Base-by-base conservation (phyloP, 2,329 filamentous ascomycete species). In the Diplodia seriata region DNA sequence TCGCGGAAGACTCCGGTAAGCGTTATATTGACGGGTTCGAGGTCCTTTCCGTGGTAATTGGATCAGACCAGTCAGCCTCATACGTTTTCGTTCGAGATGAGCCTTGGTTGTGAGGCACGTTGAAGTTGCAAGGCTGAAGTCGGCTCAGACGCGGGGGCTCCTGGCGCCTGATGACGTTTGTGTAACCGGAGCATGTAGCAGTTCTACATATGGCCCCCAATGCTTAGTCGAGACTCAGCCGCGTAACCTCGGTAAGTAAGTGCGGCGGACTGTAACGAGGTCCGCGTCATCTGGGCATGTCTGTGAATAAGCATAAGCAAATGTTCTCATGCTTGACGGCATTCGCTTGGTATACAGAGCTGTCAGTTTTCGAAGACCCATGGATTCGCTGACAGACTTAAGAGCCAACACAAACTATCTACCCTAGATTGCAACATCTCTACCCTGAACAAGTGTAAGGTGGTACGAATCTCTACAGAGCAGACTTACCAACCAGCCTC, bases 401-500 rank as follows among this genome's bases (percentile, higher is more conserved):
- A 47, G n/a, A 47, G 43, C n/a, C 6, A 20, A 20, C 1, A 11
- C 43, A n/a, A 15, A 4, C 18, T 18, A 8, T 47, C 15, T 8
- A 47, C 26, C 26, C 4, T 26, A 26, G 26, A 26, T 4, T 26
- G 26, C 26, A 4, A 4, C 26, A 26, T 26, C 26, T 26, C 26
- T 26, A 26, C 26, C 4, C 15, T n/a, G 1, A 8, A 2, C 6
- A 26, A 26, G 6, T 15, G 18, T 20, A 20, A 20, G 20, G 18
- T 11, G 2, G 7, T 20, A 47, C 11, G n/a, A 4, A 14, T 20
- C 8, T 14, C 51, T 33, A 64, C 8, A 79, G 71, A 64, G 74
- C 72, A 51, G 78, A 70, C 70, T 78, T 79, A 26, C 69, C 71
- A 68, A 68, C 74, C 67, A 79, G 63, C n/a, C 69, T 67, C 79